Conservation (phyloP, 2,329 filamentous ascomycete species). For the Microdochium bolleyi region DNA sequence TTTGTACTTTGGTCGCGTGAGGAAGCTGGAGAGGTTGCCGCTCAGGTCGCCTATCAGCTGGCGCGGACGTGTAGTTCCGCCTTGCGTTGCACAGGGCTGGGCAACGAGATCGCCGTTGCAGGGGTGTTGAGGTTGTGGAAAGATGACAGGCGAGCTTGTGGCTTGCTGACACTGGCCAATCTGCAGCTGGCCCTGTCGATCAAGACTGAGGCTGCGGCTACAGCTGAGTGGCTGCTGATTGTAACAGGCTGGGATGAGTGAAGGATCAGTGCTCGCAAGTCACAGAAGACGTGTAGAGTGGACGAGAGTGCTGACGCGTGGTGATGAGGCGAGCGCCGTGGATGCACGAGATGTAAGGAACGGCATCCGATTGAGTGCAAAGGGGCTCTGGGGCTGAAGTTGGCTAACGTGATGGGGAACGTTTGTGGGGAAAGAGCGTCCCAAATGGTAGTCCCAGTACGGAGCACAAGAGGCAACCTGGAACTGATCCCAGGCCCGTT, state of each 20-base stretch:
- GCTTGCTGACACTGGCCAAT: neutral
- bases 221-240: neutral
- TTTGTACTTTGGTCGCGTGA: neutral
- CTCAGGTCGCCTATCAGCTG: neutral
- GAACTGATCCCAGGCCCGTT: no score
- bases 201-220: neutral
- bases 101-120: neutral
- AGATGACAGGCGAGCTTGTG: neutral
- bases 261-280: neutral
- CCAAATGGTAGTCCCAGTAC: no score
- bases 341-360: no score
- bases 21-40: neutral
- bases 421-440: no score
- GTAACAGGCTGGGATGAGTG: neutral
- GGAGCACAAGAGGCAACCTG: no score
- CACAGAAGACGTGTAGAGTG: no score
- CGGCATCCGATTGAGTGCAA: no score
- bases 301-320: no score
- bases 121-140: neutral
- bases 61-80: neutral
- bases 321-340: no score
- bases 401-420: no score
- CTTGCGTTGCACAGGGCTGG: neutral
- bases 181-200: neutral
- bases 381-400: no score